phyloP scores from a whole-genome alignment of 768 basidiomycete species.

The Baorangia bicolor region DNA sequence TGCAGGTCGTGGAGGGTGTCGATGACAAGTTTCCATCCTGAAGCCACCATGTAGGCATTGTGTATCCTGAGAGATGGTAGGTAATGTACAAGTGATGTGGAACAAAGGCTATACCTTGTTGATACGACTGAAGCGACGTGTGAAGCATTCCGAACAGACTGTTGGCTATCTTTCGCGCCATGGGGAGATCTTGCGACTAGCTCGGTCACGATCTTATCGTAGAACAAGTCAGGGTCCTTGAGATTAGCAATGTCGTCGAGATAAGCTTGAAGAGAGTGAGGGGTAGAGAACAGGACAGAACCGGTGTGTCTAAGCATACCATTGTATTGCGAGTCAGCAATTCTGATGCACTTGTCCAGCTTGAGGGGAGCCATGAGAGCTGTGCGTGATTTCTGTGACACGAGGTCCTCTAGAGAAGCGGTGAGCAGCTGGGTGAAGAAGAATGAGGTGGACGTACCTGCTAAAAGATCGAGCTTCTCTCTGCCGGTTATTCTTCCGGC shows the following conservation, averaged over 20 bases:
- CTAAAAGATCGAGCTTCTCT: conserved; percentile 78
- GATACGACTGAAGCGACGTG: conserved; percentile 57
- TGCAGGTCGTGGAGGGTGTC: conserved; percentile 55
- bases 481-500: conserved; percentile 64
- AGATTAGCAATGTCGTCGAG: conserved; percentile 69
- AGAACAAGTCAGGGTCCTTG: conserved; percentile 65
- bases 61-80: conserved; percentile 55
- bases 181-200: conserved; percentile 48
- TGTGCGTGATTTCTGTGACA: conserved; percentile 47
- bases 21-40: conserved; percentile 75
- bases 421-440: background rate
- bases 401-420: conserved; percentile 58
- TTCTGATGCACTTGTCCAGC: conserved; percentile 59
- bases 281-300: conserved; percentile 1
- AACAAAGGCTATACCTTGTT: conserved; percentile 46
- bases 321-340: conserved; percentile 72
- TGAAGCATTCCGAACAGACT: conserved; percentile 41
- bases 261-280: conserved; percentile 45
- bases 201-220: conserved; percentile 54
- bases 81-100: background rate
- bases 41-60: conserved; percentile 79
- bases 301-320: conserved; percentile 40
- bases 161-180: conserved; percentile 25
- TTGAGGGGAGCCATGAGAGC: conserved; percentile 66
- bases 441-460: conserved; percentile 45